A percentile compares a stretch with the other conserved stretches of the same genome.
These are phyloP conservation scores for Talaromyces stipitatus DNA, from an alignment of 495 filamentous ascomycete genomes.

Conservation along the genomic window DNA sequence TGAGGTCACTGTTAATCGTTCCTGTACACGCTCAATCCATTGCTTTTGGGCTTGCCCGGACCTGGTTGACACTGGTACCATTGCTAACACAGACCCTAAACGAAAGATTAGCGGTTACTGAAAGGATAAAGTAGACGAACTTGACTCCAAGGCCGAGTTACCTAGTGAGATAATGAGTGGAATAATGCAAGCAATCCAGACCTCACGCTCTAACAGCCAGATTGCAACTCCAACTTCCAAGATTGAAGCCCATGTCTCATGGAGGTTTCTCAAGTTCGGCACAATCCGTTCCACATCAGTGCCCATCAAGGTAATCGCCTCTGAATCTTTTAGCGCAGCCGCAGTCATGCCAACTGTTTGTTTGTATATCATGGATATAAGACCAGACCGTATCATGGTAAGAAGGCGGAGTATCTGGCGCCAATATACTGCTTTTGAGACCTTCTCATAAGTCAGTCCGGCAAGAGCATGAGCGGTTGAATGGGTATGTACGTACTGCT, in stretches of 20 bases:
- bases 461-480: slow-evolving; percentile 29
- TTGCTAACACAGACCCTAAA: neutral
- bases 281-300: slow-evolving; percentile 45
- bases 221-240: slow-evolving; percentile 49
- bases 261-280: slow-evolving; percentile 25
- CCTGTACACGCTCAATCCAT: slow-evolving; percentile 7
- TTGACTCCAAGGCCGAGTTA: slow-evolving; percentile 13
- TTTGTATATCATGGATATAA: slow-evolving; percentile 50
- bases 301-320: slow-evolving; percentile 48
- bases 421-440: slow-evolving; percentile 35
- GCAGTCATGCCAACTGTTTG: slow-evolving; percentile 35
- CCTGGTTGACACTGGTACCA: neutral
- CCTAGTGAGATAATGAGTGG: slow-evolving; percentile 41
- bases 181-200: slow-evolving; percentile 35
- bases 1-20: slow-evolving; percentile 8
- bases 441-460: slow-evolving; percentile 8
- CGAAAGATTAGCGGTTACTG: neutral
- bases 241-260: slow-evolving; percentile 47
- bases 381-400: slow-evolving; percentile 51
- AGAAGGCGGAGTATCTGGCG: slow-evolving; percentile 49
- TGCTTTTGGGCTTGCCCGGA: neutral
- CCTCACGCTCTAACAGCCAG: slow-evolving; percentile 39
- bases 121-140: too few species aligned
- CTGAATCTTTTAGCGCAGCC: slow-evolving; percentile 37
- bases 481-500: slow-evolving; percentile 33